A percentile compares a stretch with the other conserved stretches of the same genome.
phyloP scores from a whole-genome alignment of 345 rosid species.

The Excoecaria agallocha region DNA sequence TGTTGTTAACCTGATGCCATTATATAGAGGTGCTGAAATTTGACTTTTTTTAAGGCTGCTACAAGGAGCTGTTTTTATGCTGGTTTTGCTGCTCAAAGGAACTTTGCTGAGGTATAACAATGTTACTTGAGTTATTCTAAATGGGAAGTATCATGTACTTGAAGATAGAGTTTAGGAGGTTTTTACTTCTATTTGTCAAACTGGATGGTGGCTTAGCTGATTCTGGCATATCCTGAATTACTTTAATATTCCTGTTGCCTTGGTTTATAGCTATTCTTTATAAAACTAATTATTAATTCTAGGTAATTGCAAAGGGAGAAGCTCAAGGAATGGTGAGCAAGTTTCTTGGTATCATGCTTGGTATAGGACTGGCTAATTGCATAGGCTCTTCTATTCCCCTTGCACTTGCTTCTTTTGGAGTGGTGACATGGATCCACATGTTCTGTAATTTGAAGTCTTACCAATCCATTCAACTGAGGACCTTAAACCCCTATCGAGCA shows the following conservation, averaged over 20 bases:
- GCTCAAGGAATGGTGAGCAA: constrained; percentile 99
- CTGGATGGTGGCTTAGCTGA: neutral
- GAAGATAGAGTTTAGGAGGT: neutral
- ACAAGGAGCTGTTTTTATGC: constrained; percentile 95
- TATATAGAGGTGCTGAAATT: constrained; percentile 20
- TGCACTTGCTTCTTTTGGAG: constrained; percentile 75
- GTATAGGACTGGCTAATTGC: constrained; percentile 75
- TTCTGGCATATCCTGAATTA: neutral
- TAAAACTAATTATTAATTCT: constrained; percentile 23
- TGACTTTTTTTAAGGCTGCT: constrained; percentile 61
- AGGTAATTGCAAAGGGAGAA: constrained; percentile 99
- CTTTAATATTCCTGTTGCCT: neutral
- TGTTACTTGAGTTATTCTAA: constrained; percentile 15
- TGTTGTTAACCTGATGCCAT: constrained; percentile 2
- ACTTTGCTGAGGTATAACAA: constrained; percentile 87
- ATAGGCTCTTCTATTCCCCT: constrained; percentile 74
- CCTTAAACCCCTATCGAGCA: constrained; percentile 94
- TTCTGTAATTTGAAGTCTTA: constrained; percentile 92
- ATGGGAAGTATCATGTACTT: neutral
- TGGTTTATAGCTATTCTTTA: neutral
- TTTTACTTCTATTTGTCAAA: neutral
- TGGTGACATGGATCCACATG: constrained; percentile 88
- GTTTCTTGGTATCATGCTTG: constrained; percentile 73
- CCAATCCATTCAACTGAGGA: constrained; percentile 85
- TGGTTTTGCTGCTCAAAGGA: constrained; percentile 98